Evolutionary conservation across 805 yeast genomes (phyloP).

Genomic region (Hanseniaspora meyeri): DNA sequence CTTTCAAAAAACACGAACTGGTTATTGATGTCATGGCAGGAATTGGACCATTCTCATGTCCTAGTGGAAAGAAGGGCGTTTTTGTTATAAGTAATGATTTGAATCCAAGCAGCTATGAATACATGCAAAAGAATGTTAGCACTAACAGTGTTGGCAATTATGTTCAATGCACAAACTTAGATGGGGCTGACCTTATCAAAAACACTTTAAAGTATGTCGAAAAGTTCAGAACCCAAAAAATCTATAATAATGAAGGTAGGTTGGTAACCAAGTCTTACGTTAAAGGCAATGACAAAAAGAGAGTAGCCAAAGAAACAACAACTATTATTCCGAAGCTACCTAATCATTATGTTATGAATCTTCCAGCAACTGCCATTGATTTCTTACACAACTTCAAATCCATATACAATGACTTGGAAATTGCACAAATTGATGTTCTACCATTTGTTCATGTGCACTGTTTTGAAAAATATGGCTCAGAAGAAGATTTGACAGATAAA

Average conservation of each 20-base stretch:
- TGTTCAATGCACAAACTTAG: constrained; percentile 56
- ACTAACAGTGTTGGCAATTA: constrained; percentile 49
- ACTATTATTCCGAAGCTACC: constrained; percentile 41
- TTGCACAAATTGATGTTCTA: constrained; percentile 33
- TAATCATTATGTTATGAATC: constrained; percentile 80
- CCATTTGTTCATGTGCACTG: constrained; percentile 83
- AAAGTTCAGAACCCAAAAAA: constrained; percentile 7
- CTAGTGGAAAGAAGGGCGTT: constrained; percentile 77
- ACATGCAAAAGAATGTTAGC: constrained; percentile 50
- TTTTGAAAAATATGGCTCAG: constrained; percentile 75
- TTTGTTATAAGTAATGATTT: constrained; percentile 84
- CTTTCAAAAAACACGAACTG: constrained; percentile 53
- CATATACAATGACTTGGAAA: constrained; percentile 38
- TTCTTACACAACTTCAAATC: constrained; percentile 73
- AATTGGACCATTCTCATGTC: constrained; percentile 95
- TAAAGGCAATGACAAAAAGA: constrained; percentile 27
- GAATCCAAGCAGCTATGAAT: constrained; percentile 73
- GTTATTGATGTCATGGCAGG: constrained; percentile 97
- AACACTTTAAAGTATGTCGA: constrained; percentile 34
- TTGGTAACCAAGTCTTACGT: constrained; percentile 30
- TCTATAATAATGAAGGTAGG: constrained; percentile 25
- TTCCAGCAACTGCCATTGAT: constrained; percentile 84
- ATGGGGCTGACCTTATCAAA: constrained; percentile 72
- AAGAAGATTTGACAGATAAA: constrained; percentile 51
- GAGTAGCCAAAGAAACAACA: constrained; percentile 15